Evolutionary conservation across 768 basidiomycete species (phyloP).

Genomic region (Psilocybe subaeruginosa): DNA sequence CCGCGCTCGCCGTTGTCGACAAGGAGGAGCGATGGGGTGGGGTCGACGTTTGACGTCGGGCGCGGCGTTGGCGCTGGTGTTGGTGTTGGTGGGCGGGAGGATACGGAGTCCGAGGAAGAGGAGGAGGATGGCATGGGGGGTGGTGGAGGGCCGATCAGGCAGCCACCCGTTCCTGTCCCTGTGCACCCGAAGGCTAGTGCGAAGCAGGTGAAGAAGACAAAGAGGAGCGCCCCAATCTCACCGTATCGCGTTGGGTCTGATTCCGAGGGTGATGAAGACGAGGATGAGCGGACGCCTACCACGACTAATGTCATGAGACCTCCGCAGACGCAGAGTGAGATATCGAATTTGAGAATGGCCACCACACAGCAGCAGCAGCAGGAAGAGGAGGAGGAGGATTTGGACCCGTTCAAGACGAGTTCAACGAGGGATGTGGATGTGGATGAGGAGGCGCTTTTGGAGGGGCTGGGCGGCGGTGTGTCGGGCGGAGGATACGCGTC

Average conservation of each 20-base stretch:
- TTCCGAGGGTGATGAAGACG: neutral
- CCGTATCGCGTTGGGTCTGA: slow-evolving; percentile 4
- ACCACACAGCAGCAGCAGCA: slow-evolving; percentile 2
- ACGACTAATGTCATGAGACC: neutral
- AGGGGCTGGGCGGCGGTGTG: slow-evolving; percentile 4
- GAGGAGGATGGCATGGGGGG: neutral
- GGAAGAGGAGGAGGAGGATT: slow-evolving; percentile 35
- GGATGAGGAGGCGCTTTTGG: slow-evolving; percentile 25
- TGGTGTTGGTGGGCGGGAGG: neutral
- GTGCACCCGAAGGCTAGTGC: neutral
- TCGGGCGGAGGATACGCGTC: neutral
- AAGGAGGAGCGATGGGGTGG: slow-evolving; percentile 1
- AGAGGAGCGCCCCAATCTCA: neutral
- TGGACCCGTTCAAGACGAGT: slow-evolving; percentile 46
- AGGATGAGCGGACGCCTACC: slow-evolving; percentile 4
- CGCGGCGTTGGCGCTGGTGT: neutral
- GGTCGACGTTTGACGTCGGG: slow-evolving; percentile 7
- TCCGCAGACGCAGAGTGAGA: neutral
- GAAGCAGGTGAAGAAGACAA: neutral
- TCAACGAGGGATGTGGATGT: slow-evolving; percentile 33
- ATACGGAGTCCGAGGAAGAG: neutral
- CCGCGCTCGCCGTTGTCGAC: slow-evolving; percentile 28
- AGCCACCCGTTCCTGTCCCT: neutral
- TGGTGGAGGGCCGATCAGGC: no score
- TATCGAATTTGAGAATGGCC: neutral